Conservation (phyloP, 176 grass and related monocot genomes). For the Guadua angustifolia region DNA sequence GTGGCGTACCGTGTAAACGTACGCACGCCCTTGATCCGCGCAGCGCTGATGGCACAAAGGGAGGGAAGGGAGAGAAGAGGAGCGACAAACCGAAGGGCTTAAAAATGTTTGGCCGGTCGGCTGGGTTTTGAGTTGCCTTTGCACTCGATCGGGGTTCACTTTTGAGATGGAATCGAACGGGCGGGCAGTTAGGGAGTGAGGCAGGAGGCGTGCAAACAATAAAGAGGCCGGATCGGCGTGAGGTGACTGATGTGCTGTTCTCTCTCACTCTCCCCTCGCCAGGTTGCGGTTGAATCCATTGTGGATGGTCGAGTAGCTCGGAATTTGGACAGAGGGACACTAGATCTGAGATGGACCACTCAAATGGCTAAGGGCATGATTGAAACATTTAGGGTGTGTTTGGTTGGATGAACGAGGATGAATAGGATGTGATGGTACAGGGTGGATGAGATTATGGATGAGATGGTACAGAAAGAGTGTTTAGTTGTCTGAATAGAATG, state of each 20-base stretch:
- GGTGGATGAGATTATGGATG: too few species aligned
- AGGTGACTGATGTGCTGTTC: neutral
- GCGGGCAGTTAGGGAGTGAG: conserved; percentile 25
- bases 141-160: conserved; percentile 5
- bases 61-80: neutral
- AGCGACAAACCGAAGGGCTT: neutral
- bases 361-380: neutral
- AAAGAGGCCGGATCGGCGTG: conserved; percentile 42
- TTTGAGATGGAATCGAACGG: conserved; percentile 18
- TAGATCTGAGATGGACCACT: neutral
- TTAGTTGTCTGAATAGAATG: too few species aligned
- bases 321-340: neutral
- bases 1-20: conserved; percentile 10
- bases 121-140: conserved; percentile 36
- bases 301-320: neutral
- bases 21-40: neutral
- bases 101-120: conserved; percentile 1
- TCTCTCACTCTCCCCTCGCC: neutral
- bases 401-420: too few species aligned
- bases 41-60: neutral
- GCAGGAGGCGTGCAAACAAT: conserved; percentile 33
- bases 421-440: too few species aligned
- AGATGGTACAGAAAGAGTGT: too few species aligned
- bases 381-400: neutral
- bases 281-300: neutral